Base-by-base conservation (phyloP, 106 monocot species). In the Dioscorea dumetorum region DNA sequence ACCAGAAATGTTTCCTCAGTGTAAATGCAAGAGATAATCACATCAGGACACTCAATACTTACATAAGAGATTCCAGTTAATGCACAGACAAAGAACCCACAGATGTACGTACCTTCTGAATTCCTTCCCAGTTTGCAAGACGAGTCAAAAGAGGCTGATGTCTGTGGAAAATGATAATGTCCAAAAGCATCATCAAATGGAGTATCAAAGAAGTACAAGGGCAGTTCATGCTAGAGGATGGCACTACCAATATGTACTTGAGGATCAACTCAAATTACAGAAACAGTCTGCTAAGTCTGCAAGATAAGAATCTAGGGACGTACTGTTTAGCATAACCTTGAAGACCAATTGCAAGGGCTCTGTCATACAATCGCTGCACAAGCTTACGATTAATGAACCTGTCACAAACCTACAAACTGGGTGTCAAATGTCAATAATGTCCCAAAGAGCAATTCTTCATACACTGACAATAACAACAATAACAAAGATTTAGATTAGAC, bases 61-160 rank as follows among this genome's bases (percentile, higher is more conserved):
- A 41, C 41, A 41, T 10, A 41, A 6, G 6, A 41, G 41, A 41
- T 41, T 41, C 41, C 10, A 10, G 41, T 41, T 41, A 41, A 41
- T 8, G 41, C 10, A 41, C 10, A 41, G 10, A 41, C 61, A 22
- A 23, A 50, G n/a, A 49, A 69, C 24, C 17, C 13, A 57, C 4
- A 14, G 24, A 57, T 57, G 17, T 14, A 56, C 60, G 72, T 77
- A 97, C 97, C 86, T 74, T 84, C 59, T 64, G 72, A 63, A 97
- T 92, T 24, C 91, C 88, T 61, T 97, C 97, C 97, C 91, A 92
- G 52, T 97, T 84, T 49, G 84, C 89, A 69, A 97, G 77, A 31
- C 86, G 79, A 68, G 79, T 70, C 32, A 87, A 75, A 28, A 80
- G 59, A 62, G 86, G 63, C 73, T 87, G 80, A 80, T 97, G 95